Base-by-base conservation (phyloP, 768 basidiomycete genomes). In the Suillus luteus region DNA sequence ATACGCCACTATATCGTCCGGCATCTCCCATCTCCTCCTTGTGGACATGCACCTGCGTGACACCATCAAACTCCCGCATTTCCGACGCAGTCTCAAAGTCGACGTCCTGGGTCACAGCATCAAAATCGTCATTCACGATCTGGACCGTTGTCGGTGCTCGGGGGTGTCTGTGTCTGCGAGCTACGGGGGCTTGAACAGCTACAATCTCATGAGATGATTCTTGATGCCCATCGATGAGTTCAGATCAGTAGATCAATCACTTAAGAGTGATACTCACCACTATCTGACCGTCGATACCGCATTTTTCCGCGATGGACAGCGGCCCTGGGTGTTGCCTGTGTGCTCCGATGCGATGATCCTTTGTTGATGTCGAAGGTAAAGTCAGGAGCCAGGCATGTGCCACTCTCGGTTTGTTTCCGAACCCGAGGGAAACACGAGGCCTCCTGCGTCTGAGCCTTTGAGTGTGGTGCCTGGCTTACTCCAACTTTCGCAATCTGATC, bases 141-240 rank as follows among this genome's bases (percentile, higher is more conserved):
- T 75, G 75, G n/a, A 76, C 58, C 17, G 74, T 75, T 9, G 74
- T 76, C 22, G 75, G 74, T 15, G 75, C 70, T 9, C 71, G 73
- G 1, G 74, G 74, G 8, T 40, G 73, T 62, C 41, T 27, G 27
- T 41, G 52, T 40, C 5, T 54, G 41, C 73, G 70, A 22, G 68
- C 69, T 19, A 60, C 60, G 27, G 40, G 62, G n/a, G 38, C 58
- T 19, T 65, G 69, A 6, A 69, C 64, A 5, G 69, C 64, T 37
- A 76, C 70, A 43, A 75, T 72, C 48, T 75, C 75, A 46, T 75
- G 73, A 38, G 75, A 76, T 35, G 73, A 75, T 58, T 75, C 74
- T 76, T 68, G 51, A 35, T 60, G 54, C 43, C 48, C 66, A 68
- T 73, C 55, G 68, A 69, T 59, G 59, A 12, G 57, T 40, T 24